phyloP scores from a whole-genome alignment of 2,329 filamentous ascomycete genomes.

The Blumeria graminis region DNA sequence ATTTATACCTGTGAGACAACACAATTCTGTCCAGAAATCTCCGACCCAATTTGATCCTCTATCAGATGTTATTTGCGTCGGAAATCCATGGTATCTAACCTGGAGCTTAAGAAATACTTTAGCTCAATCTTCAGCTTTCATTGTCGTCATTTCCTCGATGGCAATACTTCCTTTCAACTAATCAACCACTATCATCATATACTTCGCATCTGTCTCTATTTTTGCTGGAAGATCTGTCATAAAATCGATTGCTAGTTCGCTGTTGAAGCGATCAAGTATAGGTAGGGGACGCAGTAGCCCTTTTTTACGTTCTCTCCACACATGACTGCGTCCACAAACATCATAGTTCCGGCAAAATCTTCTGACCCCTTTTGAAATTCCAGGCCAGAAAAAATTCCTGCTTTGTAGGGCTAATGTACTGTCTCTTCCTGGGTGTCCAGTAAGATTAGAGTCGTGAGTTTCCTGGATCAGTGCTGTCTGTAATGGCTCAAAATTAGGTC shows the following conservation, averaged over 20 bases:
- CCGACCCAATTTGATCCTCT: background rate
- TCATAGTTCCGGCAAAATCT: background rate
- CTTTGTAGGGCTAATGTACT: background rate
- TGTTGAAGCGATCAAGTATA: background rate
- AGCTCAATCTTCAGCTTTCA: background rate
- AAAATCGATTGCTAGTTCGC: slow-evolving; percentile 3
- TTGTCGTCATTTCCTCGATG: background rate
- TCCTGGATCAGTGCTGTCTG: background rate
- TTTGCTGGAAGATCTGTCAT: background rate
- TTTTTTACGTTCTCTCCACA: background rate
- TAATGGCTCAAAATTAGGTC: background rate
- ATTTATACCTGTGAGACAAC: background rate
- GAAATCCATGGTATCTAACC: background rate
- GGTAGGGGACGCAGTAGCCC: slow-evolving; percentile 1
- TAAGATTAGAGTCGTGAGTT: too few relatives aligned
- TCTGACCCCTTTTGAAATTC: background rate
- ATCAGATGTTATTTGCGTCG: background rate
- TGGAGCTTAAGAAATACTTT: background rate
- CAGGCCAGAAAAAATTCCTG: background rate
- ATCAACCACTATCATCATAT: background rate
- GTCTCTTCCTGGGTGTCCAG: background rate
- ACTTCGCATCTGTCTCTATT: background rate
- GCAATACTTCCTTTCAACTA: background rate
- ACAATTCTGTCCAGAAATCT: background rate
- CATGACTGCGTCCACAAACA: background rate